Evolutionary conservation across 192 early-diverging fungal species (phyloP).

Genomic region (Lobosporangium transversale): DNA sequence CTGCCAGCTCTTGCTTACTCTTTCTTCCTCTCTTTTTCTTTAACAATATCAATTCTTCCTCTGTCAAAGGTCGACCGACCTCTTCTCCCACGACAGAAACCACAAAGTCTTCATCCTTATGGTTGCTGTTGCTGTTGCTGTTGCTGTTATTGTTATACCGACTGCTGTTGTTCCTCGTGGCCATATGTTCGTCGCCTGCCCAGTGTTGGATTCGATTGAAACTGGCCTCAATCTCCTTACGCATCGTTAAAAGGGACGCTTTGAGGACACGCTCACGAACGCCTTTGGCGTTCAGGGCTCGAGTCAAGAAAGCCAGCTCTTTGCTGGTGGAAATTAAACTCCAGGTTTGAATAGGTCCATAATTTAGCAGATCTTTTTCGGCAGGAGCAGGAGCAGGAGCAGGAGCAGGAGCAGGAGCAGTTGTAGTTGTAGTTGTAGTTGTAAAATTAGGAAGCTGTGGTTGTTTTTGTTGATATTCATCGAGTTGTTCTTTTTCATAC

Average conservation of each 20-base stretch:
- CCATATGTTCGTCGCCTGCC: constrained; percentile 14
- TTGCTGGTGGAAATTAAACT: constrained; percentile 42
- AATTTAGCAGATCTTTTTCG: constrained; percentile 34
- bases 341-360: constrained; percentile 44
- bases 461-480: background rate
- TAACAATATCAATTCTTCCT: constrained; percentile 17
- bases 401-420: too few species aligned
- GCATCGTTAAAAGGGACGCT: constrained; percentile 32
- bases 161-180: constrained; percentile 9
- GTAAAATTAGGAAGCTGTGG: background rate
- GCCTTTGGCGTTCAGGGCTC: constrained; percentile 41
- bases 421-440: background rate
- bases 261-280: constrained; percentile 33
- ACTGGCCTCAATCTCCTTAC: constrained; percentile 45
- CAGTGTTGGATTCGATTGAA: constrained; percentile 21
- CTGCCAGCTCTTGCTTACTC: constrained; percentile 44
- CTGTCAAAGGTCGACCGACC: constrained; percentile 32
- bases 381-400: too few species aligned
- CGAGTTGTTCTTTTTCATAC: background rate
- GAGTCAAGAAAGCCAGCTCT: constrained; percentile 32
- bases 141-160: too few species aligned
- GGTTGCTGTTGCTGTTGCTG: too few species aligned
- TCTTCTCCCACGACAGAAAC: constrained; percentile 25
- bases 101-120: constrained; percentile 4
- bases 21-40: constrained; percentile 42